Base-by-base conservation (phyloP, 1,284 basidiomycete genomes). In the Cutaneotrichosporon sp. region DNA sequence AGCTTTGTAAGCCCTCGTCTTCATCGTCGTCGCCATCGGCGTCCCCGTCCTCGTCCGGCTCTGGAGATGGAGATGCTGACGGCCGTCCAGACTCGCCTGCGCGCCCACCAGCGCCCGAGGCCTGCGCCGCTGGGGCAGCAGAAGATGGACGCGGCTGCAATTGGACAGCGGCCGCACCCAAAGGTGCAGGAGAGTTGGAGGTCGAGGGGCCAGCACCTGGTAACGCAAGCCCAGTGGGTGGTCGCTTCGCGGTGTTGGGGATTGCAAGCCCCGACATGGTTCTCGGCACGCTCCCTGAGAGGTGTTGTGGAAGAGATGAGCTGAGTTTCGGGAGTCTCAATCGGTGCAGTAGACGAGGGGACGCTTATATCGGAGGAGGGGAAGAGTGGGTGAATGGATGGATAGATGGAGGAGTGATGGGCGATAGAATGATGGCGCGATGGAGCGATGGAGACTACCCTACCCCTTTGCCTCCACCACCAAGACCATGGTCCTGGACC, bases 21-120 rank as follows among this genome's bases (percentile, higher is more conserved):
- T 72, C 74, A 22, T 73, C 73, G 36, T 71, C 71, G 22, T 74
- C 75, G 8, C 63, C 71, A 3, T 74, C 76, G 2, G 59, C 70
- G 11, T 74, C 74, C 1, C 67, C 69, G 13, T 69, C 69, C 4
- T 71, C 69, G 6, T 71, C 70, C 8, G 68, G 68, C 8, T 69
- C 70, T 8, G 68, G 68, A 1, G 68, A 68, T 0, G 70, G 66
- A 0, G 70, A 69, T 0, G 60, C 52, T 2, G 67, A 60, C 14
- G 46, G 55, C 13, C 62, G 50, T 7, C 27, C 38, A 13, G 55
- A 33, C 11, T 57, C 55, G 3, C 20, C 34, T 2, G 46, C 18
- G 20, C 55, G 46, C 8, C 27, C 54, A 24, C 25, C 54, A 2
- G 43, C 42, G 2, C 18, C 54, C 3, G 27, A 16, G 8, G n/a